phyloP scores from a whole-genome alignment of 1,139 yeast species.

The Kodamaea ohmeri region DNA sequence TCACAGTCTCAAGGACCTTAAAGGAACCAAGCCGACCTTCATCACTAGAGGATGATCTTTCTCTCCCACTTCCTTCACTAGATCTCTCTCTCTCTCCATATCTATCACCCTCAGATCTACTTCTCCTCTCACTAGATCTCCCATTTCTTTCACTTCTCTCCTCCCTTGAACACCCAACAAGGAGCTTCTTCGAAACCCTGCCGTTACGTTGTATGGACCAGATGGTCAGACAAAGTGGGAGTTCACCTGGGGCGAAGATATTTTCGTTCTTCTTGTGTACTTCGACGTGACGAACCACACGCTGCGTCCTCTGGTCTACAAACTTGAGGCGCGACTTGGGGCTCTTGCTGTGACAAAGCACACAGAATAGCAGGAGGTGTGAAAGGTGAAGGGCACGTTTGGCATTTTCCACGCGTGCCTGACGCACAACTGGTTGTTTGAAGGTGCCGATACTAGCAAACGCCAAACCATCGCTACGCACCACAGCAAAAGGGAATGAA shows the following conservation, averaged over 20 bases:
- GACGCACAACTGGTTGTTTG: conserved; percentile 29
- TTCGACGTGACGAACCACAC: conserved; percentile 13
- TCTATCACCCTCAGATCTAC: too few relatives aligned
- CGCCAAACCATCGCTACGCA: conserved; percentile 52
- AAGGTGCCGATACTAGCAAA: conserved; percentile 30
- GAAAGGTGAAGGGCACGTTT: conserved; percentile 21
- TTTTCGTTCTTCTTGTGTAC: conserved; percentile 18
- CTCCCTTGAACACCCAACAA: conserved; percentile 37
- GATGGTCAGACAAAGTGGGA: conserved; percentile 34
- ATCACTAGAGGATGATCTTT: too few relatives aligned
- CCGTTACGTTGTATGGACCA: conserved; percentile 37
- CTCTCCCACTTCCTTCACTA: too few relatives aligned
- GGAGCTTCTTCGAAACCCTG: conserved; percentile 35
- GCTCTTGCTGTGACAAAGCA: conserved; percentile 35
- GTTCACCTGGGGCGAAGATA: conserved; percentile 33
- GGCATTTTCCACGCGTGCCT: conserved; percentile 37
- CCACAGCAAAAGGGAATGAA: conserved; percentile 26
- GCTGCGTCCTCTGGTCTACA: conserved; percentile 33
- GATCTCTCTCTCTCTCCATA: too few relatives aligned
- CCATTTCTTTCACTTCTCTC: conserved; percentile 5
- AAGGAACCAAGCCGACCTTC: too few relatives aligned
- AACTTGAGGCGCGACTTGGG: conserved; percentile 27
- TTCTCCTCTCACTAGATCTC: too few relatives aligned
- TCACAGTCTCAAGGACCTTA: conserved; percentile 42
- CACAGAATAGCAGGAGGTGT: conserved; percentile 29